phyloP scores from a whole-genome alignment of 2,329 filamentous ascomycete species.

The Ophiostoma australiae region DNA sequence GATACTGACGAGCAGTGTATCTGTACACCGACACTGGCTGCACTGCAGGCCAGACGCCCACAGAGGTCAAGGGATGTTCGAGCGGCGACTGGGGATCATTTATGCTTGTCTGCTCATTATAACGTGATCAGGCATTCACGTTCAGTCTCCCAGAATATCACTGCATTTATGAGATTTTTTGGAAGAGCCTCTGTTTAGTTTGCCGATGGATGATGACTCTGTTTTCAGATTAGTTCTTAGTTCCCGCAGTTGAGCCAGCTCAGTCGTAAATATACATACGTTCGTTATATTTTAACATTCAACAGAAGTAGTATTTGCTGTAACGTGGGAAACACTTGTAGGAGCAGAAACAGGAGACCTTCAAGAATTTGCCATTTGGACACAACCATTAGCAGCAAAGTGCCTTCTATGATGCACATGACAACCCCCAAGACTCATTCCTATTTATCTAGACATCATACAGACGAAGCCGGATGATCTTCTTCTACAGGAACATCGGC shows the following conservation, averaged over 20 bases:
- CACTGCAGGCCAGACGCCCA: background rate
- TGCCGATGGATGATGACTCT: too few relatives aligned
- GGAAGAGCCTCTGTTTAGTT: background rate
- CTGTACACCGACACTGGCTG: slow-evolving; percentile 23
- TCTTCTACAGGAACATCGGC: too few relatives aligned
- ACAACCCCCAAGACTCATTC: too few relatives aligned
- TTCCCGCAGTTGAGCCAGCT: background rate
- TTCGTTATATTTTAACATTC: too few relatives aligned
- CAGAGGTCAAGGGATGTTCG: slow-evolving; percentile 17
- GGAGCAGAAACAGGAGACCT: too few relatives aligned
- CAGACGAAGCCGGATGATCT: too few relatives aligned
- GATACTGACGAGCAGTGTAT: slow-evolving; percentile 3
- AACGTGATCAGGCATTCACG: background rate
- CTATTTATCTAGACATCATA: background rate
- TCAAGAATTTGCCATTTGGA: too few relatives aligned
- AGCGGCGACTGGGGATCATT: slow-evolving; percentile 26
- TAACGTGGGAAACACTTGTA: too few relatives aligned
- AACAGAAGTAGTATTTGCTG: too few relatives aligned
- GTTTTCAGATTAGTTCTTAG: background rate
- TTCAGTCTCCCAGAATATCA: background rate
- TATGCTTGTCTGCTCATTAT: slow-evolving; percentile 25
- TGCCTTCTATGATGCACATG: too few relatives aligned
- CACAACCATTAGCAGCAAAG: too few relatives aligned
- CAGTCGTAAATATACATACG: background rate
- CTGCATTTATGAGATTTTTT: too few relatives aligned